Evolutionary conservation across 805 yeast species (phyloP).

Genomic region (Debaryomyces hansenii): DNA sequence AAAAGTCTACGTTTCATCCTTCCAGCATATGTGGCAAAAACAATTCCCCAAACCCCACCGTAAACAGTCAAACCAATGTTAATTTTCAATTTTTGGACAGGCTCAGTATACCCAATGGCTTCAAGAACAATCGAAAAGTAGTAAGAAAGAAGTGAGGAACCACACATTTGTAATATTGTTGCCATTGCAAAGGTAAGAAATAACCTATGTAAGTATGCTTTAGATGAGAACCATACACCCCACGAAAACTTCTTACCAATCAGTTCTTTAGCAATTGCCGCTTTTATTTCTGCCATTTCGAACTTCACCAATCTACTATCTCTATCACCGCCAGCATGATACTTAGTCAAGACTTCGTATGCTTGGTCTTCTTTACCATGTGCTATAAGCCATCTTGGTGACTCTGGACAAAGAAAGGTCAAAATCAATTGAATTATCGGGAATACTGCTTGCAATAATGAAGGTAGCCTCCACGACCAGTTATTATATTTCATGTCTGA

Average conservation of each 20-base stretch:
- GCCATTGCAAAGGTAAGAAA: conserved; percentile 24
- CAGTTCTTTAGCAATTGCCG: no score
- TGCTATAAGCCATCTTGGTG: conserved; percentile 46
- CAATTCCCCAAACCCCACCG: conserved; percentile 35
- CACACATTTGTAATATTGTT: conserved; percentile 40
- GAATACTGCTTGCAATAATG: neutral
- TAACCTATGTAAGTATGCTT: neutral
- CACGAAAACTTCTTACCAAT: conserved; percentile 11
- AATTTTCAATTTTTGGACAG: conserved; percentile 45
- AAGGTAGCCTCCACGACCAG: conserved; percentile 17
- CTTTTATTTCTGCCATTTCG: neutral
- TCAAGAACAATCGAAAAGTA: conserved; percentile 14
- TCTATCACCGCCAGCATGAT: conserved; percentile 33
- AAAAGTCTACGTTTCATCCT: conserved; percentile 27
- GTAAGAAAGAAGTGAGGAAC: conserved; percentile 46
- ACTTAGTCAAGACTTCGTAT: conserved; percentile 6
- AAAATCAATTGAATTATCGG: no score
- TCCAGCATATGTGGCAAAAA: conserved; percentile 16
- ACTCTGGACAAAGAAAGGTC: conserved; percentile 33
- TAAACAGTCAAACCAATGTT: conserved; percentile 51
- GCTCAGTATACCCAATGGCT: conserved; percentile 21
- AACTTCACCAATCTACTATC: neutral
- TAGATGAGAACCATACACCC: neutral
- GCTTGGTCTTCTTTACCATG: conserved; percentile 34
- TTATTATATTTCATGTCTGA: conserved; percentile 18